Percentiles rank a stretch among this genome's conserved stretches.
Evolutionary conservation across 1,139 yeast genomes (phyloP).

Genomic region (Lizanozyma gosingica): DNA sequence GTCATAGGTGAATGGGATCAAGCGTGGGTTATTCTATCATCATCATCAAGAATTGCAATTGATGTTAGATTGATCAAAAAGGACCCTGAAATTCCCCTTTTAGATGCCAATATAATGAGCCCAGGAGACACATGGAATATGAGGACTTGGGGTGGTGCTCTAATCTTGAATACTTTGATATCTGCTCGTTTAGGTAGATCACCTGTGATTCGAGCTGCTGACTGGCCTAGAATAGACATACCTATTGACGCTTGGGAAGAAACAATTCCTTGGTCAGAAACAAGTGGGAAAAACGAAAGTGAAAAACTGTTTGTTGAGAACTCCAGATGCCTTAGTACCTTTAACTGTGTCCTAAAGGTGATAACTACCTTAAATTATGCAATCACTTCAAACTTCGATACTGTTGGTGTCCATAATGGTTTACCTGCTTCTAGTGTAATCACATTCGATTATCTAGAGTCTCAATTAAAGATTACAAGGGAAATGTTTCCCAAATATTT

Average conservation of each 20-base stretch:
- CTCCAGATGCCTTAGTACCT: conserved; percentile 14
- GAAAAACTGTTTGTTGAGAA: conserved; percentile 11
- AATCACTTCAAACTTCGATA: conserved; percentile 14
- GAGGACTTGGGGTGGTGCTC: conserved; percentile 19
- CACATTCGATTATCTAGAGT: background rate
- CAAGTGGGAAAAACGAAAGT: conserved; percentile 6
- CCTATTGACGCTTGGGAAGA: conserved; percentile 20
- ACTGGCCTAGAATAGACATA: conserved; percentile 13
- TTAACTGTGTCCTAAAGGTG: conserved; percentile 12
- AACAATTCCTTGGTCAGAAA: conserved; percentile 16
- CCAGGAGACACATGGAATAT: background rate
- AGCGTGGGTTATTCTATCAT: conserved; percentile 17
- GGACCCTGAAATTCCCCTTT: background rate
- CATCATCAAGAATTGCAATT: conserved; percentile 18
- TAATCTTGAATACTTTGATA: conserved; percentile 14
- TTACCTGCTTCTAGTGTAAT: background rate
- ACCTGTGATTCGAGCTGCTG: conserved; percentile 15
- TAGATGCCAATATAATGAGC: background rate
- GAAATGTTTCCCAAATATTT: background rate
- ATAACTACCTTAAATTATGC: conserved; percentile 14
- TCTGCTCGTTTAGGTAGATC: conserved; percentile 17
- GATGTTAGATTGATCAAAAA: conserved; percentile 17
- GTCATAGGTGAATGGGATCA: conserved; percentile 19
- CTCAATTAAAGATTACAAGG: background rate
- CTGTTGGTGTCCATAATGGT: background rate